These are phyloP conservation scores for Saccharomyces pastorianus DNA, from an alignment of 1,139 yeast species.

Conservation along the genomic window DNA sequence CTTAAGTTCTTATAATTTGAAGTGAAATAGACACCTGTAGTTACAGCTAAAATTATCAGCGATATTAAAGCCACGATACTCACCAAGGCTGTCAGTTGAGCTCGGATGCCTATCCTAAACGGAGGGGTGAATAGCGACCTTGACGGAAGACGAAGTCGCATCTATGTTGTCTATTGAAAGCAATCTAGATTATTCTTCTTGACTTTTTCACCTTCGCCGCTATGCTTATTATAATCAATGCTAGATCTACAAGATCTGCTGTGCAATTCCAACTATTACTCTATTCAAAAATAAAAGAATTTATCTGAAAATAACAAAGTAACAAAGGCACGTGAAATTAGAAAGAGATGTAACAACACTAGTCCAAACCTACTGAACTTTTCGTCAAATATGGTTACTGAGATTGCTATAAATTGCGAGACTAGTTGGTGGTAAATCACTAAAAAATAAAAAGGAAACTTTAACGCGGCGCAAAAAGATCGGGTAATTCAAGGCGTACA, in stretches of 20 bases:
- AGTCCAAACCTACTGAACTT: background rate
- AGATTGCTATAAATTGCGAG: background rate
- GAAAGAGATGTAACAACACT: background rate
- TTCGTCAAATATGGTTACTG: background rate
- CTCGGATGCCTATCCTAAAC: conserved; percentile 37
- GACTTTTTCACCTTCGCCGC: background rate
- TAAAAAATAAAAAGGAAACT: background rate
- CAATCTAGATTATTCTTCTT: background rate
- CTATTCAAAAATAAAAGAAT: background rate
- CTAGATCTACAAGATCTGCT: background rate
- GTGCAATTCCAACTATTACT: background rate
- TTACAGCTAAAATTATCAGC: conserved; percentile 63
- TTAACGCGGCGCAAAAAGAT: background rate
- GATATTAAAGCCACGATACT: conserved; percentile 70
- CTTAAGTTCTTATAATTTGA: conserved; percentile 53
- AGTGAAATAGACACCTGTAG: conserved; percentile 74
- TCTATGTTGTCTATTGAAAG: background rate
- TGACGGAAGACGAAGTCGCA: background rate
- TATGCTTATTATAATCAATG: background rate
- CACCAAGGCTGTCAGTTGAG: conserved; percentile 75
- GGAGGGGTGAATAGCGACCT: conserved; percentile 19
- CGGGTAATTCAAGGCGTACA: background rate
- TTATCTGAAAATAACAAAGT: too few relatives aligned
- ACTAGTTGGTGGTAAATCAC: background rate
- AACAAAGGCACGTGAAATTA: background rate